Base-by-base conservation (phyloP, 2,329 filamentous ascomycete species). In the Rasamsonia emersonii region DNA sequence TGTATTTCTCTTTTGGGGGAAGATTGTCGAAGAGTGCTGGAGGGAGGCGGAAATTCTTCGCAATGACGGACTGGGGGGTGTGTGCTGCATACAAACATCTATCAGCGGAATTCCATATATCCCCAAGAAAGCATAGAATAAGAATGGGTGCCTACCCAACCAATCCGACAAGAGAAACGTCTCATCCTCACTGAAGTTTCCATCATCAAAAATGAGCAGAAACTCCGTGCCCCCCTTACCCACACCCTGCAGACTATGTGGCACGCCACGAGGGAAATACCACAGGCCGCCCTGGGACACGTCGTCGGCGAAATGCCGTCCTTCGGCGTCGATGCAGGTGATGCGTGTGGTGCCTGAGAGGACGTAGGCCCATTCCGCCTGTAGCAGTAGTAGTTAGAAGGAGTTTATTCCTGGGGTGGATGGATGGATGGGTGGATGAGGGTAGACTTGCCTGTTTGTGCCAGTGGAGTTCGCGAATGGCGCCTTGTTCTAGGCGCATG, bases 391-490 rank as follows among this genome's bases (percentile, higher is more conserved):
- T 21, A 7, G n/a, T 21, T 7, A 21, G n/a, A 21, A 21, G 19
- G 19, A 21, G 19, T 27, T n/a, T n/a, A n/a, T n/a, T n/a, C n/a
- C n/a, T n/a, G n/a, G n/a, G n/a, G n/a, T n/a, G n/a, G n/a, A n/a
- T n/a, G n/a, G n/a, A n/a, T n/a, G n/a, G n/a, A 16, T 7, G 5
- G 13, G 2, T 27, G 7, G 5, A n/a, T 27, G 16, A 10, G 8
- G 15, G 14, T 29, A 29, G n/a, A n/a, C n/a, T n/a, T n/a, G n/a
- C 27, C 27, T 84, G 78, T 45, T 82, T 83, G 64, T 86, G 82
- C 82, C 82, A 86, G 51, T 86, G 82, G 6, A 86, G 66, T 53
- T 86, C 82, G 17, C 82, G 77, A 44, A 83, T 83, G 18, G 79
- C 81, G 20, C 80, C 79, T 41, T 74, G 61, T 23, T 79, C 80